These are phyloP conservation scores for Calonectria pteridis DNA, from an alignment of 2,329 filamentous ascomycete species.

Conservation along the genomic window DNA sequence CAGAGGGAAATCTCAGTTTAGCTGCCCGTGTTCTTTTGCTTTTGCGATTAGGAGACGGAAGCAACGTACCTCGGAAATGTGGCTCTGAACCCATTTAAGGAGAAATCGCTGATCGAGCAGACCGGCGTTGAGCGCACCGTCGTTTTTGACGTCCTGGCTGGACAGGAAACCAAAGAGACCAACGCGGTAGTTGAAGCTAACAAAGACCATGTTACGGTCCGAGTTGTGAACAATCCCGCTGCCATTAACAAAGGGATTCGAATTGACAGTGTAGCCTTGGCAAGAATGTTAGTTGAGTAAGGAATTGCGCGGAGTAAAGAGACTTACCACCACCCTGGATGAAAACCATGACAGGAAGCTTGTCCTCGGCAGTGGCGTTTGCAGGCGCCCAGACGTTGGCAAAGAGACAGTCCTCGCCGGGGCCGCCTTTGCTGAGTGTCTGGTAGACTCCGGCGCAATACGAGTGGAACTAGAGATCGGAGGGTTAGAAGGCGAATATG, in stretches of 20 bases:
- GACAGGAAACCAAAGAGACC: constrained; percentile 73
- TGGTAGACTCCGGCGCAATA: constrained; percentile 56
- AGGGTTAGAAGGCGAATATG: not conserved
- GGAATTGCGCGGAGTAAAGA: not conserved
- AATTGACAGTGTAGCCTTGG: constrained; percentile 58
- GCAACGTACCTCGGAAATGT: constrained; percentile 62
- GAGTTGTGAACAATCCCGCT: constrained; percentile 60
- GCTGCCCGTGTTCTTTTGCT: not conserved
- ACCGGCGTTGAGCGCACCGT: constrained; percentile 73
- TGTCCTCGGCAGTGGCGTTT: constrained; percentile 40
- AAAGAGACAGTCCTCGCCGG: constrained; percentile 60
- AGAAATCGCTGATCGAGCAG: constrained; percentile 73
- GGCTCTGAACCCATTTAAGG: constrained; percentile 70
- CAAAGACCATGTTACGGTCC: constrained; percentile 62
- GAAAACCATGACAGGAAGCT: constrained; percentile 55
- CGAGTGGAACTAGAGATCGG: constrained; percentile 54
- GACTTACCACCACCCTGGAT: constrained; percentile 58
- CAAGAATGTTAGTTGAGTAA: constrained; percentile 10
- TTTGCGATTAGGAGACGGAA: not conserved
- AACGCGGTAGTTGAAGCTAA: constrained; percentile 74
- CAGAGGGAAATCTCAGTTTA: not conserved
- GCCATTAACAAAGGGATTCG: constrained; percentile 67
- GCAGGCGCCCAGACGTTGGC: constrained; percentile 63
- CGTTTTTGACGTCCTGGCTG: constrained; percentile 63
- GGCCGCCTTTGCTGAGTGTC: constrained; percentile 27